Percentiles rank a stretch among this genome's conserved stretches.
Conservation (phyloP, 768 basidiomycete genomes). For the Hebeloma cylindrosporum region DNA sequence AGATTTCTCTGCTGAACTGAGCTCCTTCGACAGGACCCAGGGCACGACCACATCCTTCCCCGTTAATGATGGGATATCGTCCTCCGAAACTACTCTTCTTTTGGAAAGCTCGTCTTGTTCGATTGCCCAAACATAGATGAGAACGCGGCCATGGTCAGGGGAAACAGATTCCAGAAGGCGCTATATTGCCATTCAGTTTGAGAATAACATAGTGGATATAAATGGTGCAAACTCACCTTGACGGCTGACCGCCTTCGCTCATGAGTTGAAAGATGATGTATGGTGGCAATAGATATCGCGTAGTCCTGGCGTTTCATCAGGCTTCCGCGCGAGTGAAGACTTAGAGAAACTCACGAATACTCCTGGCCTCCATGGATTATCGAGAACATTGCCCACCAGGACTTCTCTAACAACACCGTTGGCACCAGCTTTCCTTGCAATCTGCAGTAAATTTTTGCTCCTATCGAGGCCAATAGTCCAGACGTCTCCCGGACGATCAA, state of each 20-base stretch:
- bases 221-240: conserved; percentile 63
- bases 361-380: conserved; percentile 69
- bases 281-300: conserved; percentile 95
- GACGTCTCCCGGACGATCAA: conserved; percentile 55
- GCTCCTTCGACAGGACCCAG: conserved; percentile 63
- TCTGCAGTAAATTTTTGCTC: conserved; percentile 73
- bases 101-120: conserved; percentile 90
- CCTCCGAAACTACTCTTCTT: conserved; percentile 51
- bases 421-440: conserved; percentile 67
- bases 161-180: conserved; percentile 66
- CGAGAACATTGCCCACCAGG: conserved; percentile 77
- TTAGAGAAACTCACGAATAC: conserved; percentile 59
- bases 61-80: conserved; percentile 19
- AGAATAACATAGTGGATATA: not conserved
- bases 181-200: conserved; percentile 34
- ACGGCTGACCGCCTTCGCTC: conserved; percentile 72
- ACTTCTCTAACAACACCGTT: conserved; percentile 57
- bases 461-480: conserved; percentile 86
- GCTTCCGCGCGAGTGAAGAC: not conserved
- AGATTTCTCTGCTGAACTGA: conserved; percentile 17
- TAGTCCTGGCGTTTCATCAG: conserved; percentile 64
- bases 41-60: conserved; percentile 90
- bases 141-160: conserved; percentile 66
- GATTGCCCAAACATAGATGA: conserved; percentile 97
- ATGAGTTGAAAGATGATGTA: conserved; percentile 89